Conservation (phyloP, 75 land plant species). For the Pinus albicaulis region DNA sequence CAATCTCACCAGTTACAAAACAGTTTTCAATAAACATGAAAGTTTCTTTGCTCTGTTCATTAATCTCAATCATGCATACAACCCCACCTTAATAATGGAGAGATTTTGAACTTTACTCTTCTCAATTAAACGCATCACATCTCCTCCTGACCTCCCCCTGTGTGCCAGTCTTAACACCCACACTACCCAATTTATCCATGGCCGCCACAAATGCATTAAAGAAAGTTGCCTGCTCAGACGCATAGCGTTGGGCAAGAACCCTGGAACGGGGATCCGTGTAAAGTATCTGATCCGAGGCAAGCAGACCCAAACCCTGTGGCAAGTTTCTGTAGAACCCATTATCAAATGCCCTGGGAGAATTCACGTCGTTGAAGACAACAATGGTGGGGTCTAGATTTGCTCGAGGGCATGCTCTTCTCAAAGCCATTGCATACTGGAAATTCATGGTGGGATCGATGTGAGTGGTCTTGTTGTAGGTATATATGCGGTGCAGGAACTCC, state of each 20-base stretch:
- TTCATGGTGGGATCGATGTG: slow-evolving; percentile 40
- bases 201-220: slow-evolving; percentile 47
- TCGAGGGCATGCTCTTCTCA: slow-evolving; percentile 46
- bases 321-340: slow-evolving; percentile 57
- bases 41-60: no score
- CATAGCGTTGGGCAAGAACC: slow-evolving; percentile 29
- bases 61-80: no score
- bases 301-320: slow-evolving; percentile 44
- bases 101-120: no score
- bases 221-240: slow-evolving; percentile 39
- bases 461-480: slow-evolving; percentile 13
- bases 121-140: slow-evolving; percentile 48
- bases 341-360: slow-evolving; percentile 64
- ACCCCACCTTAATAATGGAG: no score
- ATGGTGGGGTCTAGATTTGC: slow-evolving; percentile 34
- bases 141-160: slow-evolving; percentile 53
- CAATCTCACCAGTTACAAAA: no score
- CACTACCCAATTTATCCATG: slow-evolving; percentile 48
- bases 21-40: no score
- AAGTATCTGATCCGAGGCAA: slow-evolving; percentile 48
- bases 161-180: slow-evolving; percentile 40
- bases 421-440: slow-evolving; percentile 36
- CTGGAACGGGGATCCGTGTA: slow-evolving; percentile 42
- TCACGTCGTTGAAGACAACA: slow-evolving; percentile 55
- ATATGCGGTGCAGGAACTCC: slow-evolving; percentile 43